Conservation (phyloP, 768 basidiomycete genomes). For the Leccinum variicolor region DNA sequence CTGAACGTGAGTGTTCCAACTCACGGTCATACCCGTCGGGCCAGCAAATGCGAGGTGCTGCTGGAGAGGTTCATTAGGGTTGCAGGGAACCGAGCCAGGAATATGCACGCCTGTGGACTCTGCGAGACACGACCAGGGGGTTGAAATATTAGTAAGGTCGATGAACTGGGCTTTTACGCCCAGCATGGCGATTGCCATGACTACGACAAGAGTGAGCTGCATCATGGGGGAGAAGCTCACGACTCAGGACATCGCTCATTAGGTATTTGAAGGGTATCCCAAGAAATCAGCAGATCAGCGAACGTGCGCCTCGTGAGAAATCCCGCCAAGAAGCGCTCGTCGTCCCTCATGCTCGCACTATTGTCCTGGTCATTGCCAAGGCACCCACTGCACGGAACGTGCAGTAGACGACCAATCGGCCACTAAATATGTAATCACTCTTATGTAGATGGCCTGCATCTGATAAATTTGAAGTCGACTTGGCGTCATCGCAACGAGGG, state of each 20-base stretch:
- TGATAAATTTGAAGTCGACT: too few relatives aligned
- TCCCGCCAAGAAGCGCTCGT: not conserved
- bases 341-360: not conserved
- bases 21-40: constrained; percentile 24
- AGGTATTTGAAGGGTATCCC: not conserved
- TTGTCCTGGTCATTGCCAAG: too few relatives aligned
- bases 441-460: too few relatives aligned
- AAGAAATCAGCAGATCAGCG: not conserved
- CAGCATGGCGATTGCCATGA: constrained; percentile 5
- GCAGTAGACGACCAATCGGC: not conserved
- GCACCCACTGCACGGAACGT: not conserved
- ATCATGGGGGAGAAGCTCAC: not conserved
- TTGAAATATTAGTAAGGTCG: constrained; percentile 11
- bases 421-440: not conserved
- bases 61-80: constrained; percentile 27
- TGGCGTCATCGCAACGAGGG: too few relatives aligned
- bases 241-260: not conserved
- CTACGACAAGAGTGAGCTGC: constrained; percentile 3
- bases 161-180: constrained; percentile 16
- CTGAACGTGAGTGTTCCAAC: constrained; percentile 22
- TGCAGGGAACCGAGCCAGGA: constrained; percentile 26
- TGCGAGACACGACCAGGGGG: constrained; percentile 19
- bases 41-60: constrained; percentile 25
- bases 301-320: not conserved
- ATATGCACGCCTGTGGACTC: constrained; percentile 29